Base-by-base conservation (phyloP, 2,329 filamentous ascomycete genomes). In the Chaetomiaceae sp. region DNA sequence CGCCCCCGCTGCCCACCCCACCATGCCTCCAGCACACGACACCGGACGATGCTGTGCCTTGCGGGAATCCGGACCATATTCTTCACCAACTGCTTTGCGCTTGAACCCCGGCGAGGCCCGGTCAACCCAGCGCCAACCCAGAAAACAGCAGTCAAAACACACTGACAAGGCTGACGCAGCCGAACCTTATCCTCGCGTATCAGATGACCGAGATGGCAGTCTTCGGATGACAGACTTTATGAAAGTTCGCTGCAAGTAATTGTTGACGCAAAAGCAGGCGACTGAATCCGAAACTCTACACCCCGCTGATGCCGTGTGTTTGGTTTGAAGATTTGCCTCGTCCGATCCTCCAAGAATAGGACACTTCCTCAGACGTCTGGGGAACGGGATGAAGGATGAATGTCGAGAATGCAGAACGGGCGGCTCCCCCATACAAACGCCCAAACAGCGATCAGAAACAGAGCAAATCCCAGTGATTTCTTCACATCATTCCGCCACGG, bases 391-490 rank as follows among this genome's bases (percentile, higher is more conserved):
- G 51, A 46, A 21, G 21, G 37, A 47, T 40, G 37, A 48, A 57
- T 38, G 55, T 59, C 47, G 46, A 48, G 48, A 49, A 54, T 36
- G 38, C 40, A 48, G 37, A 42, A 32, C 45, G 40, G 50, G n/a
- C n/a, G n/a, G n/a, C n/a, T n/a, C 53, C 48, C 38, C 44, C 18
- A 38, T 48, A 33, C 33, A 46, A 59, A 57, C 45, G 18, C 29
- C 53, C 48, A 58, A 57, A 60, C 57, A 56, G 53, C 56, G 54
- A 59, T 58, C 55, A 58, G 51, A 59, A 58, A 58, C 53, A 14
- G 42, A 44, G 42, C 32, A 34, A 37, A 51, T 33, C 30, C 27
- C 40, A 7, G 7, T 13, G 3, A 4, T 16, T 18, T 2, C 14
- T 16, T 20, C 8, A 9, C 13, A 16, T n/a, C 21, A 18, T 30